phyloP scores from a whole-genome alignment of 768 basidiomycete genomes.

The Lentinula boryana region DNA sequence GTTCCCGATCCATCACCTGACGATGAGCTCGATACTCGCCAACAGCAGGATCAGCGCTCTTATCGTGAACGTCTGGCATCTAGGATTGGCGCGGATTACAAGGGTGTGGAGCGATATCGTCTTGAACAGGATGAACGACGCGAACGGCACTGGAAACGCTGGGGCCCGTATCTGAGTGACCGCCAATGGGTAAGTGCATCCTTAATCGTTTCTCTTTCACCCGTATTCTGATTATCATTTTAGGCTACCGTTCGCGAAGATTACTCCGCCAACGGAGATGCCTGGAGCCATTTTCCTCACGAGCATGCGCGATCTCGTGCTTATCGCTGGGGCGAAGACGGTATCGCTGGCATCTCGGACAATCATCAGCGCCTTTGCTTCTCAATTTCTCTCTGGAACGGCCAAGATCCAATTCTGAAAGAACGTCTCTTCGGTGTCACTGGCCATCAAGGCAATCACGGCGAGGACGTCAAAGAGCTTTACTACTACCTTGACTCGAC shows the following conservation, averaged over 20 bases:
- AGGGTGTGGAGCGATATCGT: conserved; percentile 77
- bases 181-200: conserved; percentile 85
- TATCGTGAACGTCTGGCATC: conserved; percentile 66
- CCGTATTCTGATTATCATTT: background rate
- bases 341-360: conserved; percentile 94
- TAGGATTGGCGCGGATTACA: conserved; percentile 64
- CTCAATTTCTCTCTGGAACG: conserved; percentile 91
- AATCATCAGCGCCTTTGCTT: conserved; percentile 95
- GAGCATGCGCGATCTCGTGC: conserved; percentile 90
- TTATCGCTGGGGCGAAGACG: conserved; percentile 99
- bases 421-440: conserved; percentile 96
- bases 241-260: conserved; percentile 98
- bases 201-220: background rate
- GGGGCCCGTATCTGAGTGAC: conserved; percentile 97
- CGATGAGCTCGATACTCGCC: conserved; percentile 4
- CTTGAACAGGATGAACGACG: conserved; percentile 77
- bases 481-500: conserved; percentile 99
- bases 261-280: conserved; percentile 94
- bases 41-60: conserved; percentile 15
- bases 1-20: conserved; percentile 27
- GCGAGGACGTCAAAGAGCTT: conserved; percentile 98
- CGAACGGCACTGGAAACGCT: conserved; percentile 93
- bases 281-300: conserved; percentile 94
- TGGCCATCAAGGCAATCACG: conserved; percentile 97
- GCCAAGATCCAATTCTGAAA: conserved; percentile 88